Base-by-base conservation (phyloP, 1,139 yeast species). In the Pichia sp. region DNA sequence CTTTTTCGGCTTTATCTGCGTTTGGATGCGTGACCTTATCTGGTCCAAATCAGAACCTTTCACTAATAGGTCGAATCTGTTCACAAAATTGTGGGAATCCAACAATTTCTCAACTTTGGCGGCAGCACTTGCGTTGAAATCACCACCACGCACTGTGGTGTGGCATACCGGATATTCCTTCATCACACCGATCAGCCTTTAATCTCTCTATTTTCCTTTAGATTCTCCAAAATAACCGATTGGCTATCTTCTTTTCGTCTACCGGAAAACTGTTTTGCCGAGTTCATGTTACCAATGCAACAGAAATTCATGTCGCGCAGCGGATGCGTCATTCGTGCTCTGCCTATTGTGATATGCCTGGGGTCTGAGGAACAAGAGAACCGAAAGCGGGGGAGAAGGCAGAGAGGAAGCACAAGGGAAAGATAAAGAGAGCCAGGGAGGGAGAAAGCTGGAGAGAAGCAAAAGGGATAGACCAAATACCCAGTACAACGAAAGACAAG, bases 41-140 rank as follows among this genome's bases (percentile, higher is more conserved):
- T 46, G 20, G 20, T 48, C 48, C 8, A 52, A 10, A 31, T 55
- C 54, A 12, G 41, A 5, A 1, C 29, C 27, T 29, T 41, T 46
- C 12, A 62, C 44, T 6, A 64, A 7, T 2, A 66, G 16, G 30
- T 61, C 64, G 9, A 66, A n/a, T 46, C 58, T 50, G 45, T 61
- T 64, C 16, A 65, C 58, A 50, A 66, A 67, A 45, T 64, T 64
- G 43, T 67, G 71, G 4, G 38, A 29, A 9, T 46, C 49, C 1
- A 61, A 16, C 10, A 53, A n/a, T 4, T 40, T 17, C 16, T 36
- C 30, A 4, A 58, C 44, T 4, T 31, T 4, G 2, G 30, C 8
- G 6, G 36, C 8, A 6, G 46, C 48, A 0, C 30, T 30, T 6
- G 27, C 48, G 16, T 38, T 40, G 16, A 57, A 34, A 1, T 3